Percentiles rank a stretch among this genome's conserved stretches.
phyloP scores from a whole-genome alignment of 2,329 filamentous ascomycete genomes.

The Penicillium italicum region DNA sequence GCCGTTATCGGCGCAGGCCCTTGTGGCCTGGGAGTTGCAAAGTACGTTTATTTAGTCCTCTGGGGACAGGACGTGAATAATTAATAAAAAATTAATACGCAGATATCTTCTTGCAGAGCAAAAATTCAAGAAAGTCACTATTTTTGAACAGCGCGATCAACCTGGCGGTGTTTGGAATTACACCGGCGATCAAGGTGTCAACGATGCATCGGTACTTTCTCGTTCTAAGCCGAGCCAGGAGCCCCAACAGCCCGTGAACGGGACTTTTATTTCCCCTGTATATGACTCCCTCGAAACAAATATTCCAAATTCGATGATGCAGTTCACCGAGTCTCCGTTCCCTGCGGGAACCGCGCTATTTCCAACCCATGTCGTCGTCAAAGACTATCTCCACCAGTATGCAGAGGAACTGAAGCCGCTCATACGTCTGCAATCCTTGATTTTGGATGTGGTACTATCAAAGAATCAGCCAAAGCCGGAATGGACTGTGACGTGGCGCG shows the following conservation, averaged over 20 bases:
- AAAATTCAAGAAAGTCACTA: constrained; percentile 2
- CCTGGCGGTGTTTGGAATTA: constrained; percentile 12
- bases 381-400: constrained; percentile 10
- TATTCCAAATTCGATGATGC: constrained; percentile 11
- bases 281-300: constrained; percentile 12
- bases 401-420: constrained; percentile 5
- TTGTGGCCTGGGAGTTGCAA: constrained; percentile 9
- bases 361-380: constrained; percentile 4
- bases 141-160: constrained; percentile 9
- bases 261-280: constrained; percentile 8
- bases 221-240: background rate
- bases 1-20: constrained; percentile 12
- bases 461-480: background rate
- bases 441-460: background rate
- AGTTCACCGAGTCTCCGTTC: constrained; percentile 8
- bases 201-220: background rate
- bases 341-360: background rate
- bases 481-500: constrained; percentile 7
- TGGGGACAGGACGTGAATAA: background rate
- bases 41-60: background rate
- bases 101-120: constrained; percentile 9
- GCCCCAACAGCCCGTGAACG: constrained; percentile 1
- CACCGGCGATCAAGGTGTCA: constrained; percentile 4
- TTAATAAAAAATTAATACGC: background rate
- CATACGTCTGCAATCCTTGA: constrained; percentile 1